Percentiles rank a stretch among this genome's conserved stretches.
These are phyloP conservation scores for Entrophospora sp. DNA, from an alignment of 192 early-diverging fungal genomes.

Conservation along the genomic window DNA sequence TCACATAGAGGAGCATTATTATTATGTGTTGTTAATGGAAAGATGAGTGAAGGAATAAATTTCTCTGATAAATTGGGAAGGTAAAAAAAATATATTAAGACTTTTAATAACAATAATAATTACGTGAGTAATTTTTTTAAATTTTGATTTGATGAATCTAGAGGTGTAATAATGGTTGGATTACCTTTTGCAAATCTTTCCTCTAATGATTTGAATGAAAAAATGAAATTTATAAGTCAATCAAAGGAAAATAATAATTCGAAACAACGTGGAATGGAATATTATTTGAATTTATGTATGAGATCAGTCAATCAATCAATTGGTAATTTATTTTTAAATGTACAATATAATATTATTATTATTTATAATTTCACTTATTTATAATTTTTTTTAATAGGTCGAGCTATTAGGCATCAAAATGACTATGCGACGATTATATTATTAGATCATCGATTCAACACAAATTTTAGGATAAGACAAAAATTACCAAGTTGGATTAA, in stretches of 20 bases:
- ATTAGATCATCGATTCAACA: slow-evolving; percentile 62
- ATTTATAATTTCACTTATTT: not conserved
- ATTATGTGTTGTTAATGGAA: slow-evolving; percentile 84
- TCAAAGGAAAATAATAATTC: slow-evolving; percentile 16
- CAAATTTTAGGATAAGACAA: slow-evolving; percentile 32
- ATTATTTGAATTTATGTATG: slow-evolving; percentile 66
- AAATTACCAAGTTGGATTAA: slow-evolving; percentile 76
- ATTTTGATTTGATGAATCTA: not conserved
- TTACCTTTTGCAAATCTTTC: slow-evolving; percentile 76
- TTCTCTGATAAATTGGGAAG: slow-evolving; percentile 82
- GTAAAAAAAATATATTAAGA: not conserved
- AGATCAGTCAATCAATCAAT: slow-evolving; percentile 77
- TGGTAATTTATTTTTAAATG: slow-evolving; percentile 43
- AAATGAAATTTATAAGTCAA: slow-evolving; percentile 56
- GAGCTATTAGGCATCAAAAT: slow-evolving; percentile 81
- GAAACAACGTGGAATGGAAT: slow-evolving; percentile 45
- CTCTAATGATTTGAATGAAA: slow-evolving; percentile 69
- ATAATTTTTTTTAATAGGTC: slow-evolving; percentile 38
- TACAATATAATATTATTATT: not conserved
- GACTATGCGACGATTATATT: slow-evolving; percentile 84
- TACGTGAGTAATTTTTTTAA: not conserved
- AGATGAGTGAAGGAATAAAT: slow-evolving; percentile 90
- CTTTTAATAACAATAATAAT: too few relatives aligned
- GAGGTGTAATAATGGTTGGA: slow-evolving; percentile 76
- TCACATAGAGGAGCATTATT: slow-evolving; percentile 59